These are phyloP conservation scores for Ailanthus altissimus DNA, from an alignment of 345 rosid genomes.

Conservation along the genomic window DNA sequence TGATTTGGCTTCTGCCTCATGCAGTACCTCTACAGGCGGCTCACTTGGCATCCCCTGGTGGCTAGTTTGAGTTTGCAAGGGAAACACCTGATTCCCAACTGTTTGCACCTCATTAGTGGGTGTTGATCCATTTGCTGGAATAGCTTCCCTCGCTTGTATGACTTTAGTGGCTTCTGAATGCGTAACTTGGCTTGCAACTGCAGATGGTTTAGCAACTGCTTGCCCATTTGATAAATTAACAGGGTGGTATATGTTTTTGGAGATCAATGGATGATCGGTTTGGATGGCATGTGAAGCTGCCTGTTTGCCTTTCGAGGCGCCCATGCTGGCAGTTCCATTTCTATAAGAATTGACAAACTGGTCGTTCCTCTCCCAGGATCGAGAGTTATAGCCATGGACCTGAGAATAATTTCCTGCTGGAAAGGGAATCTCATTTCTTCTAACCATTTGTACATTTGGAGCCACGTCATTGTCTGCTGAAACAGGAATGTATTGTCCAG, in stretches of 20 bases:
- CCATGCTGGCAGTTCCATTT: conserved; percentile 25
- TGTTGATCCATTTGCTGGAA: conserved; percentile 34
- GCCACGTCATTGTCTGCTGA: conserved; percentile 65
- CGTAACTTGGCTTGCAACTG: conserved; percentile 20
- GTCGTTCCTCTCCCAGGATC: conserved; percentile 28
- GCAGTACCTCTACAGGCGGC: conserved; percentile 16
- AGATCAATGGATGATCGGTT: conserved; percentile 32
- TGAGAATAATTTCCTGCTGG: conserved; percentile 43
- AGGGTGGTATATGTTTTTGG: conserved; percentile 53
- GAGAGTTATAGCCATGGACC: conserved; percentile 25
- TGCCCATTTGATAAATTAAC: conserved; percentile 45
- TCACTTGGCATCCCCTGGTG: conserved; percentile 27
- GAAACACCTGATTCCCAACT: conserved; percentile 27
- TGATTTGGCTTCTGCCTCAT: conserved; percentile 31
- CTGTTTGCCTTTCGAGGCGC: conserved; percentile 29
- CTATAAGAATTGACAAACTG: conserved; percentile 24
- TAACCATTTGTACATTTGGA: conserved; percentile 71
- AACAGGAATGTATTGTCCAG: conserved; percentile 63
- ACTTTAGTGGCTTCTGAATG: conserved; percentile 34
- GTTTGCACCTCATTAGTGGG: conserved; percentile 22
- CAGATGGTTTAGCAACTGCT: conserved; percentile 22
- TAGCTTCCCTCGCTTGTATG: conserved; percentile 35
- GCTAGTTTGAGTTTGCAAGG: conserved; percentile 30
- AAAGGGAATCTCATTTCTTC: conserved; percentile 56
- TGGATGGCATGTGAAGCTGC: conserved; percentile 35